A percentile compares a stretch with the other conserved stretches of the same genome.
Conservation (phyloP, 768 basidiomycete species). For the Tubosaeta sp. region DNA sequence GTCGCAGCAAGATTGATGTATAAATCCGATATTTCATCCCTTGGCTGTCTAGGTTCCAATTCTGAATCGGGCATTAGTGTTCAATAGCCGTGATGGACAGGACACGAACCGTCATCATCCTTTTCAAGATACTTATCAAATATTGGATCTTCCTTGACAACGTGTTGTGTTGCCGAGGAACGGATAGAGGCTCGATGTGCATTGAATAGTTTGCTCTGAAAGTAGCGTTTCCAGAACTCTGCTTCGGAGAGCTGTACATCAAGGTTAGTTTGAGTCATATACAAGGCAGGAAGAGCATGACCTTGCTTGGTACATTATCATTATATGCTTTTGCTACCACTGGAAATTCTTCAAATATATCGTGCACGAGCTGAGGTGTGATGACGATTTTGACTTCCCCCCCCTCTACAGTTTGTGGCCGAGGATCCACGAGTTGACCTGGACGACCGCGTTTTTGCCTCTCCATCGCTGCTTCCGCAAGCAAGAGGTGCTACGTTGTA, state of each 20-base stretch:
- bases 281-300: conserved; percentile 25
- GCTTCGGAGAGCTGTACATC: conserved; percentile 71
- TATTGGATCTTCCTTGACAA: conserved; percentile 87
- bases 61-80: conserved; percentile 37
- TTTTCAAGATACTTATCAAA: conserved; percentile 96
- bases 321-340: conserved; percentile 89
- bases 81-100: background rate
- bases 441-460: conserved; percentile 76
- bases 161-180: conserved; percentile 76
- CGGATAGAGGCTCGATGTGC: conserved; percentile 91
- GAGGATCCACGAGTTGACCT: conserved; percentile 83
- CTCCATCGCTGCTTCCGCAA: conserved; percentile 71
- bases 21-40: conserved; percentile 64
- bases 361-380: conserved; percentile 87
- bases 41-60: conserved; percentile 69
- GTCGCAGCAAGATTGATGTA: conserved; percentile 88
- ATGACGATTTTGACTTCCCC: conserved; percentile 88
- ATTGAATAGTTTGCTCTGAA: conserved; percentile 93
- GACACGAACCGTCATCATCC: conserved; percentile 80
- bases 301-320: conserved; percentile 89
- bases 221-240: conserved; percentile 96
- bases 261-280: background rate
- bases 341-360: conserved; percentile 98
- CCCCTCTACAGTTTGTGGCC: conserved; percentile 76
- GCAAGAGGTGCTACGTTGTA: conserved; percentile 57